Conservation (phyloP, 2,329 filamentous ascomycete genomes). For the Endoconidiophora polonica region DNA sequence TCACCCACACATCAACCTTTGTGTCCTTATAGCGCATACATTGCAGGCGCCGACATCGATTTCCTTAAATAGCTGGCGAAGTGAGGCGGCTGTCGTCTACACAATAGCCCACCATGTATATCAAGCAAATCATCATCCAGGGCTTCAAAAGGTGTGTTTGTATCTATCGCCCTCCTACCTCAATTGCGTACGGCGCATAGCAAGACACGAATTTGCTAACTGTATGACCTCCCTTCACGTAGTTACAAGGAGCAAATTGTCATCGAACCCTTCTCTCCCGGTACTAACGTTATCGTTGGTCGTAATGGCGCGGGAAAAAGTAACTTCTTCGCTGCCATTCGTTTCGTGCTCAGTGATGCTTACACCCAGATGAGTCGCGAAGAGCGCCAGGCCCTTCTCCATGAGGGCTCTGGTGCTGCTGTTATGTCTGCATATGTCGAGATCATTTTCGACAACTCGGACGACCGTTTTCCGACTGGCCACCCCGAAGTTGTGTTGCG, state of each 20-base stretch:
- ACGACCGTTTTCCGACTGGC: slow-evolving; percentile 86
- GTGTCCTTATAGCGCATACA: background rate
- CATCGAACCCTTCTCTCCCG: slow-evolving; percentile 93
- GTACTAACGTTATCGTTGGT: slow-evolving; percentile 95
- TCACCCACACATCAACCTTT: background rate
- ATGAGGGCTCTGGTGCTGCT: slow-evolving; percentile 92
- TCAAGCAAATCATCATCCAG: slow-evolving; percentile 99
- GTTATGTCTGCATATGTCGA: slow-evolving; percentile 99
- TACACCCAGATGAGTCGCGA: slow-evolving; percentile 93
- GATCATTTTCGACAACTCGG: slow-evolving; percentile 95
- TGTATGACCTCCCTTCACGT: slow-evolving; percentile 16
- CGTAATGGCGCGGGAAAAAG: slow-evolving; percentile 99
- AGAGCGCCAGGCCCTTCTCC: slow-evolving; percentile 87
- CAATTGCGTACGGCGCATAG: background rate
- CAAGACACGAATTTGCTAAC: slow-evolving; percentile 2
- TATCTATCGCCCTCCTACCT: background rate
- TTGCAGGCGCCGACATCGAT: too few species aligned
- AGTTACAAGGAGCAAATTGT: slow-evolving; percentile 99
- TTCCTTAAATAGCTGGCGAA: background rate
- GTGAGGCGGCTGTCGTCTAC: slow-evolving; percentile 4
- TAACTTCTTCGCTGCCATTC: slow-evolving; percentile 98
- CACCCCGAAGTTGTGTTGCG: slow-evolving; percentile 81
- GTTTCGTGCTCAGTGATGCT: slow-evolving; percentile 93
- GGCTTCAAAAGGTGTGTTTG: slow-evolving; percentile 83
- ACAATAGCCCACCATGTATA: slow-evolving; percentile 54